Conservation (phyloP, 192 early-diverging fungal genomes). For the Backusella sp. region DNA sequence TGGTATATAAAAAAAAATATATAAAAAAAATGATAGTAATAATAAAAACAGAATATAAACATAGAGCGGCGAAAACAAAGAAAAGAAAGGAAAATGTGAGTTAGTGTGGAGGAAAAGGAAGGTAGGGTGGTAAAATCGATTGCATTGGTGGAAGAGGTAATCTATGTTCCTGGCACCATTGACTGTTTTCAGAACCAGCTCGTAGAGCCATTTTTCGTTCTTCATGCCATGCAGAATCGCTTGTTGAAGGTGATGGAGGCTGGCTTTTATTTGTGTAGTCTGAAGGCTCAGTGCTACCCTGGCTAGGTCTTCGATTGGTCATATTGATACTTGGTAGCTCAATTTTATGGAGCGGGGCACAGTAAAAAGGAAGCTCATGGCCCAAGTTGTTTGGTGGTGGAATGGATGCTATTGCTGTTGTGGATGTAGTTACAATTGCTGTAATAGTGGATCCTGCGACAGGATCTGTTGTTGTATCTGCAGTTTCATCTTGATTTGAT, state of each 20-base stretch:
- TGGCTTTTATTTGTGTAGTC: constrained; percentile 5
- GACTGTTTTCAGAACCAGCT: background rate
- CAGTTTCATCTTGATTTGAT: background rate
- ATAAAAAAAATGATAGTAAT: background rate
- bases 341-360: constrained; percentile 20
- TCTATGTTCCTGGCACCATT: background rate
- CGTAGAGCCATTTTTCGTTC: background rate
- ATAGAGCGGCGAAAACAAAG: background rate
- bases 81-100: background rate
- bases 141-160: constrained; percentile 13
- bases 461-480: background rate
- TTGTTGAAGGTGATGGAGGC: background rate
- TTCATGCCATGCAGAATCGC: background rate
- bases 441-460: background rate
- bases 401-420: background rate
- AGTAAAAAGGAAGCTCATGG: constrained; percentile 14
- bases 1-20: background rate
- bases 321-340: constrained; percentile 14
- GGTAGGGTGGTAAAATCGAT: background rate
- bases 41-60: background rate
- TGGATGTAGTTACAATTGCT: background rate
- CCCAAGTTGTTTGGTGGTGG: background rate
- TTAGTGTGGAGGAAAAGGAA: background rate
- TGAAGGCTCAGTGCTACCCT: background rate
- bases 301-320: background rate